Conservation (phyloP, 345 rosid genomes). For the Clarkia xantiana region DNA sequence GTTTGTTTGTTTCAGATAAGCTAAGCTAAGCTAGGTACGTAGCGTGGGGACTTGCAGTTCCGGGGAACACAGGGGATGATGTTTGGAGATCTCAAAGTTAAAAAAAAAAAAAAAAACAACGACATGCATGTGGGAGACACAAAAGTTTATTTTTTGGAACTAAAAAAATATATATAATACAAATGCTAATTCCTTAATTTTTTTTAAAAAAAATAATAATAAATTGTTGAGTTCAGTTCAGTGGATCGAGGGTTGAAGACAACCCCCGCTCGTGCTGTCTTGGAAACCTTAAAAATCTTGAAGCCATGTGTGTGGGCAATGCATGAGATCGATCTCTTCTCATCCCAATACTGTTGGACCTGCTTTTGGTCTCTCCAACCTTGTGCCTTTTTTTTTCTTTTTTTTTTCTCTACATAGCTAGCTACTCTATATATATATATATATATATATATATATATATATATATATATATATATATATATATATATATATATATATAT, state of each 20-base stretch:
- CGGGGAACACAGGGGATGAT: slow-evolving; percentile 14
- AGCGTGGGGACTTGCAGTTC: slow-evolving; percentile 19
- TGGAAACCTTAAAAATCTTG: slow-evolving; percentile 14
- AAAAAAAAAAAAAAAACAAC: slow-evolving; percentile 9
- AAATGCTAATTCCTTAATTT: background rate
- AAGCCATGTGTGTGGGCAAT: background rate
- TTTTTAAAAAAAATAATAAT: background rate
- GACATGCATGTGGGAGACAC: slow-evolving; percentile 25
- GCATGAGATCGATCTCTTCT: slow-evolving; percentile 9
- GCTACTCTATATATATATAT: too few relatives aligned
- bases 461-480: too few relatives aligned
- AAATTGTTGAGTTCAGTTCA: background rate
- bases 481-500: too few relatives aligned
- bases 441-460: too few relatives aligned
- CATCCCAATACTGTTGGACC: slow-evolving; percentile 2
- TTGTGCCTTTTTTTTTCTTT: slow-evolving; percentile 5
- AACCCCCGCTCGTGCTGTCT: slow-evolving; percentile 36
- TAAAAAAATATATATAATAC: background rate
- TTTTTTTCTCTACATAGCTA: background rate
- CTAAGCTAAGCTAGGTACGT: too few relatives aligned
- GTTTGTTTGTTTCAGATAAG: too few relatives aligned
- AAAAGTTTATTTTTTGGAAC: slow-evolving; percentile 6
- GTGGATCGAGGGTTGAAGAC: background rate
- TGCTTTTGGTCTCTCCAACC: slow-evolving; percentile 3
- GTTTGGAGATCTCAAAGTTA: slow-evolving; percentile 20